Evolutionary conservation across 305 asterid species (phyloP).

Genomic region (Fraxinus sp.): DNA sequence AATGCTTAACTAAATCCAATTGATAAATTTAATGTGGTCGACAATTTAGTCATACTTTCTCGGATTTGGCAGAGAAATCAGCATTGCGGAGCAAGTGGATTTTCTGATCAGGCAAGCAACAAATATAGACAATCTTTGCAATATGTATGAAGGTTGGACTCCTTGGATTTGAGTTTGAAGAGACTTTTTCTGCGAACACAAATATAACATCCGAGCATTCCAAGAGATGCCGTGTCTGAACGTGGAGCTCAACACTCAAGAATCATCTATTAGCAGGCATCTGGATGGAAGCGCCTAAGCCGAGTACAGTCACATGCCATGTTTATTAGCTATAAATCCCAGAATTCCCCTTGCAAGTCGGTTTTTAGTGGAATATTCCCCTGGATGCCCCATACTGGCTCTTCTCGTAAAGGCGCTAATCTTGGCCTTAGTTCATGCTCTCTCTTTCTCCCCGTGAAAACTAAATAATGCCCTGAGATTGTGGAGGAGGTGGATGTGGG

Average conservation of each 20-base stretch:
- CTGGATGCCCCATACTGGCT: slow-evolving; percentile 7
- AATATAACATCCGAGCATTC: slow-evolving; percentile 25
- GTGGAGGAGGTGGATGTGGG: slow-evolving; percentile 9
- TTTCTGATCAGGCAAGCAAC: slow-evolving; percentile 92
- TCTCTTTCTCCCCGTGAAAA: slow-evolving; percentile 15
- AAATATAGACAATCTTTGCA: slow-evolving; percentile 90
- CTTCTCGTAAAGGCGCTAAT: neutral
- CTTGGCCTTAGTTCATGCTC: slow-evolving; percentile 8
- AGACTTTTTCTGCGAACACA: slow-evolving; percentile 19
- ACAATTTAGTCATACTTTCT: slow-evolving; percentile 20
- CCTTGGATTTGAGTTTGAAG: slow-evolving; percentile 83
- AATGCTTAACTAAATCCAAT: slow-evolving; percentile 10
- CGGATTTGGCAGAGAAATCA: slow-evolving; percentile 58
- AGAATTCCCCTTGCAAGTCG: slow-evolving; percentile 20
- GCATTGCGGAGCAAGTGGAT: slow-evolving; percentile 86
- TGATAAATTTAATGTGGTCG: slow-evolving; percentile 16
- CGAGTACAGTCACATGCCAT: slow-evolving; percentile 9
- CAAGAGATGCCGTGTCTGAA: slow-evolving; percentile 22
- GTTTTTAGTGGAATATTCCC: neutral
- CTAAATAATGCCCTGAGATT: slow-evolving; percentile 18
- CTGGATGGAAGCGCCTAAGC: slow-evolving; percentile 19
- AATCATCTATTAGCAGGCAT: slow-evolving; percentile 18
- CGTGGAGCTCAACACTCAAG: slow-evolving; percentile 23
- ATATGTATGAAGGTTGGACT: slow-evolving; percentile 99
- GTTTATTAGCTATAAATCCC: slow-evolving; percentile 15